Conservation (phyloP, 768 basidiomycete species). For the Saitozyma sp. region DNA sequence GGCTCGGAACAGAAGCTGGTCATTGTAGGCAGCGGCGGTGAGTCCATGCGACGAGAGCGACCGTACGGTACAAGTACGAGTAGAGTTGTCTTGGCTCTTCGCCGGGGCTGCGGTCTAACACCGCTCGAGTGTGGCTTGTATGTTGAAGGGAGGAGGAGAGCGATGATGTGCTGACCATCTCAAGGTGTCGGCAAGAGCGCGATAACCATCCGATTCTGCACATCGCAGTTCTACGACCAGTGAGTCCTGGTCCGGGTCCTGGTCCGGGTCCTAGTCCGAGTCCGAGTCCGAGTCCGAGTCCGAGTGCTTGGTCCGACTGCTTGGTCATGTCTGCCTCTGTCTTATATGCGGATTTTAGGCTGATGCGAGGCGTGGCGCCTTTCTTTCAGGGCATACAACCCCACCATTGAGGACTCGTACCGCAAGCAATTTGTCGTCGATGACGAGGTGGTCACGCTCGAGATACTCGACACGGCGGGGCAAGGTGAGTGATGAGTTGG, state of each 20-base stretch:
- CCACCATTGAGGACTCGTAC: constrained; percentile 56
- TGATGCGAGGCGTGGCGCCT: background rate
- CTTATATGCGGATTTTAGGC: background rate
- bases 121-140: no score
- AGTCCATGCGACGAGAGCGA: no score
- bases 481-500: constrained; percentile 43
- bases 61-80: no score
- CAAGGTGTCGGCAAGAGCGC: constrained; percentile 53
- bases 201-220: constrained; percentile 56
- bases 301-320: background rate
- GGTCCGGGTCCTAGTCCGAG: background rate
- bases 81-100: no score
- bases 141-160: background rate
- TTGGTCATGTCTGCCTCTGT: no score
- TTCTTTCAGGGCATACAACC: constrained; percentile 55
- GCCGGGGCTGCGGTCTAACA: no score
- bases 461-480: constrained; percentile 59
- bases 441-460: constrained; percentile 56
- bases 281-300: no score
- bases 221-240: constrained; percentile 52
- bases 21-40: no score
- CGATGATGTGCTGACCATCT: background rate
- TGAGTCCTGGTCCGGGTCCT: constrained; percentile 12
- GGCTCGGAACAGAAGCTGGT: no score
- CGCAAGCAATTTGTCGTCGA: constrained; percentile 57